phyloP scores from a whole-genome alignment of 2,329 filamentous ascomycete species.

The Penicillium sp. region DNA sequence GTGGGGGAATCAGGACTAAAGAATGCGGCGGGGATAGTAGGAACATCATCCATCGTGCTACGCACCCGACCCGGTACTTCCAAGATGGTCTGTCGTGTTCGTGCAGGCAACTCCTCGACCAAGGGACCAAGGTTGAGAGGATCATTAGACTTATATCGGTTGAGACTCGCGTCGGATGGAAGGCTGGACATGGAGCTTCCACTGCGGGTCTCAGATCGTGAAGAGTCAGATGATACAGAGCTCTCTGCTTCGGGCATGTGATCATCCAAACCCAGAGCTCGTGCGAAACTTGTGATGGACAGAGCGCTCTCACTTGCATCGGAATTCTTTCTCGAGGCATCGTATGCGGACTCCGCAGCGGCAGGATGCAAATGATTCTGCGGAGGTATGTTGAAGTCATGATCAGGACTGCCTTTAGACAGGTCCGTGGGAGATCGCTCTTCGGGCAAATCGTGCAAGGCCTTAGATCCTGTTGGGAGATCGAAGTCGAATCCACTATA shows the following conservation, averaged over 20 bases:
- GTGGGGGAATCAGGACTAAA: conserved; percentile 50
- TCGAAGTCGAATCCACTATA: conserved; percentile 35
- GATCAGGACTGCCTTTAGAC: conserved; percentile 15
- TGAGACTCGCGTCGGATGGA: conserved; percentile 42
- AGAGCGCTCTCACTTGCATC: conserved; percentile 33
- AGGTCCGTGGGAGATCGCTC: conserved; percentile 15
- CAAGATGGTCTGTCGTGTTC: conserved; percentile 19
- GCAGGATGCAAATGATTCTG: conserved; percentile 25
- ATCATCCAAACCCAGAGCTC: conserved; percentile 51
- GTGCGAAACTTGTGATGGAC: conserved; percentile 42
- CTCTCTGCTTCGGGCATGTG: conserved; percentile 65
- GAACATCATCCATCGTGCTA: conserved; percentile 29
- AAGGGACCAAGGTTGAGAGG: conserved; percentile 51
- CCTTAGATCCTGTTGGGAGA: conserved; percentile 15
- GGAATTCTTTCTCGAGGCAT: conserved; percentile 24
- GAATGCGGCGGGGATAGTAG: conserved; percentile 30
- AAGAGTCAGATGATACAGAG: conserved; percentile 67
- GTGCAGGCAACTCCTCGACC: conserved; percentile 56
- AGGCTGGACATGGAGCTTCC: conserved; percentile 64
- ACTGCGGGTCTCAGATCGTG: conserved; percentile 59
- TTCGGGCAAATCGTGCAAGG: conserved; percentile 23
- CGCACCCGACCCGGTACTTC: conserved; percentile 38
- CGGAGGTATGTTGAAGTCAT: conserved; percentile 18
- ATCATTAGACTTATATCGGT: conserved; percentile 32
- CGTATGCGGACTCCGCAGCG: conserved; percentile 10